Evolutionary conservation across 2,329 filamentous ascomycete genomes (phyloP), one percentile per base, ranked within the genome.

Genomic region (Monilinia vaccinii-corymbosi): DNA sequence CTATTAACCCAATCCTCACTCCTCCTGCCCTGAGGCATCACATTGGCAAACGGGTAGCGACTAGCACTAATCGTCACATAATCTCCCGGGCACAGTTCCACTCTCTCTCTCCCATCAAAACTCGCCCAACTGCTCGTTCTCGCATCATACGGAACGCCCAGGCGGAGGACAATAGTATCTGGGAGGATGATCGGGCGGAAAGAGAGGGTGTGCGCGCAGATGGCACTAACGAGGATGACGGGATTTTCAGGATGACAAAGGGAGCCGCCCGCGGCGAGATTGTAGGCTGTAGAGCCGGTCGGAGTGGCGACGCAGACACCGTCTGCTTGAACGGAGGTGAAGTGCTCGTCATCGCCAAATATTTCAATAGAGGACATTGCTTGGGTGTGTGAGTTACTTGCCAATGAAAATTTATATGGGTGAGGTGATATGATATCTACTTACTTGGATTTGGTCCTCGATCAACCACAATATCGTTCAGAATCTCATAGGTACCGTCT

Each of bases 381-480:
- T 91, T 25, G 32, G 9, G 25, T 14, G 21, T 59, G 42, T 34
- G 23, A 55, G 49, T 47, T 42, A 34, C 25, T 23, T 32, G 14
- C 66, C 10, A 28, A 60, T 60, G 57, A 66, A 58, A 50, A 31
- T 10, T 2, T 52, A 58, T 2, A 21, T 13, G 8, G 13, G 5
- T 48, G 51, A n/a, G 25, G 28, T 32, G 14, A 60, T 21, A 3
- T 42, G 42, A 23, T 18, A 23, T 32, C 51, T 36, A 78, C 86
- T 77, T 77, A 91, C 88, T 96, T 49, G 93, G 85, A 73, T 95
- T 97, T 8, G 94, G 94, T 0, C 94, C 94, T 21, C 94, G 82
- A 70, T 99, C 94, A 34, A 97, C 84, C 10, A 99, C 93, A n/a
- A 97, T 85, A 72, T 99, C 94, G 69, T 99, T 99, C 63, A 99